phyloP scores from a whole-genome alignment of 1,139 yeast species.

The Blastobotrys raffinosifermentans region DNA sequence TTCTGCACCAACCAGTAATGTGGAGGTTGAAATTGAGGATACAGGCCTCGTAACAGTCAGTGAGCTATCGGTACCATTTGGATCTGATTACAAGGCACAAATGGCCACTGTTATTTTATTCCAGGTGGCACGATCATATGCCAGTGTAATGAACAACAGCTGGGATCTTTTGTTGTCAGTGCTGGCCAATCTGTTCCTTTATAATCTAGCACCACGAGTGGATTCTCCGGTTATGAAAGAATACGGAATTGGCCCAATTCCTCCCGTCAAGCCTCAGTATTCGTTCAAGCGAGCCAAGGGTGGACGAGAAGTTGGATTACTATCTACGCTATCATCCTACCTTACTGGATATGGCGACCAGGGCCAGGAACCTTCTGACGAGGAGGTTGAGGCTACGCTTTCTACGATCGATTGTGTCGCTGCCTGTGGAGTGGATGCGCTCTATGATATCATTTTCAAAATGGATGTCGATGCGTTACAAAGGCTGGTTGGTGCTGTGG shows the following conservation, averaged over 20 bases:
- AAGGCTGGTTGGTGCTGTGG: conserved; percentile 18
- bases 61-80: conserved; percentile 76
- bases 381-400: conserved; percentile 79
- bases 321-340: conserved; percentile 87
- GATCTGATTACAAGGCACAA: conserved; percentile 88
- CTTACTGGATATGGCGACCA: conserved; percentile 84
- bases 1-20: conserved; percentile 30
- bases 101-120: conserved; percentile 80
- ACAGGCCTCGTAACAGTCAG: conserved; percentile 61
- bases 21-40: conserved; percentile 42
- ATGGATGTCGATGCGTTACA: conserved; percentile 8
- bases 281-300: conserved; percentile 56
- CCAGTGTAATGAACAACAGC: conserved; percentile 37
- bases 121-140: conserved; percentile 60
- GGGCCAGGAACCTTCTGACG: conserved; percentile 87
- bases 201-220: conserved; percentile 53
- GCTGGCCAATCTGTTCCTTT: conserved; percentile 61
- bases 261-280: conserved; percentile 60
- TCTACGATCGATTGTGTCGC: conserved; percentile 78
- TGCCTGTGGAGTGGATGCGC: conserved; percentile 51
- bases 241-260: conserved; percentile 35
- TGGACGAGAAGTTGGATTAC: conserved; percentile 63
- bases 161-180: conserved; percentile 63
- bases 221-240: conserved; percentile 5
- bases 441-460: conserved; percentile 37